Evolutionary conservation across 1,139 yeast genomes (phyloP).

Genomic region (Torulaspora pretoriensis): DNA sequence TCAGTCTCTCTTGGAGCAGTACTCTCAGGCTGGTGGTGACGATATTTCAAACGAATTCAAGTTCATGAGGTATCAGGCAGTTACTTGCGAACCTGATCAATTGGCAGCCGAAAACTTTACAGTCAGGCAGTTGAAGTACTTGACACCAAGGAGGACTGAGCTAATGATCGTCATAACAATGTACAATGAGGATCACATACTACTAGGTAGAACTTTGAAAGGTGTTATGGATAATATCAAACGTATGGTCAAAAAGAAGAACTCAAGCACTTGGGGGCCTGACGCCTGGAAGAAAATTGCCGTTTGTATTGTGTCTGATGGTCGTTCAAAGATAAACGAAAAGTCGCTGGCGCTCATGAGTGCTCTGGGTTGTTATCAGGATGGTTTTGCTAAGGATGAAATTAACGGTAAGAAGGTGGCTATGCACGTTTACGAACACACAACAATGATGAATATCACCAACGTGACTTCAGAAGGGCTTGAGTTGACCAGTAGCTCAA

Average conservation of each 20-base stretch:
- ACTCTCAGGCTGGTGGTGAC: conserved; percentile 39
- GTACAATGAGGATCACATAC: conserved; percentile 87
- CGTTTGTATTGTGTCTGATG: conserved; percentile 87
- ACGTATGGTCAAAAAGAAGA: conserved; percentile 67
- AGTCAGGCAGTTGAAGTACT: conserved; percentile 63
- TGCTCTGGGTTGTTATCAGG: conserved; percentile 93
- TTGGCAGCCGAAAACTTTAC: conserved; percentile 71
- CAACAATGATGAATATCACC: conserved; percentile 56
- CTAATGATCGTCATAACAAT: conserved; percentile 83
- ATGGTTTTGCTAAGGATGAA: conserved; percentile 85
- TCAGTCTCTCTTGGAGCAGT: conserved; percentile 48
- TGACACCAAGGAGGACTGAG: conserved; percentile 77
- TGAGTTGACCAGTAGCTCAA: conserved; percentile 44
- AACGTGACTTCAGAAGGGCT: conserved; percentile 66
- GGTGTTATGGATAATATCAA: conserved; percentile 91
- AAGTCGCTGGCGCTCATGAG: conserved; percentile 80
- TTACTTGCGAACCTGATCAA: conserved; percentile 79
- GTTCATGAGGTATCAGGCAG: conserved; percentile 78
- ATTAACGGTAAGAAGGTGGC: conserved; percentile 83
- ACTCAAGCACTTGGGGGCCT: conserved; percentile 72
- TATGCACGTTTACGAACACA: conserved; percentile 91
- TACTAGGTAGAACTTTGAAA: conserved; percentile 86
- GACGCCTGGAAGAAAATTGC: conserved; percentile 94
- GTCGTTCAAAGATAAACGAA: conserved; percentile 84
- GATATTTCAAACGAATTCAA: conserved; percentile 62